These are phyloP conservation scores for Coniochaeta prunicola DNA, from an alignment of 2,329 filamentous ascomycete genomes.

Conservation along the genomic window DNA sequence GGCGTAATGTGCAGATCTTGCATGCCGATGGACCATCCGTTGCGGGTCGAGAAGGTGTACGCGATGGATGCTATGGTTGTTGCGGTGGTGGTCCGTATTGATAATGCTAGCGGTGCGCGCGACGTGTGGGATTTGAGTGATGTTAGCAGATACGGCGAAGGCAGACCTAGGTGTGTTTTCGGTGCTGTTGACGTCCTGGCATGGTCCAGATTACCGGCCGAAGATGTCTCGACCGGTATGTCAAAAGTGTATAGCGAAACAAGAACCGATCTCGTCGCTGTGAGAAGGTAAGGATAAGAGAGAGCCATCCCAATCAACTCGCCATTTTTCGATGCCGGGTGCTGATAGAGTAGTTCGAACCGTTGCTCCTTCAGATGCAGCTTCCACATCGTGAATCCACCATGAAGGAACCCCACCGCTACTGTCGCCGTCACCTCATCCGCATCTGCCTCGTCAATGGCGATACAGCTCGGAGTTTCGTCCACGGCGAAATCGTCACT, in stretches of 20 bases:
- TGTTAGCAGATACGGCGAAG: conserved; percentile 55
- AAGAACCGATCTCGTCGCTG: conserved; percentile 66
- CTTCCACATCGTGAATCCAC: conserved; percentile 63
- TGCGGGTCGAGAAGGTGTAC: conserved; percentile 71
- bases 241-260: conserved; percentile 70
- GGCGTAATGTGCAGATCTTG: conserved; percentile 69
- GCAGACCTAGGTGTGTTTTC: conserved; percentile 8
- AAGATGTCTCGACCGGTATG: conserved; percentile 11
- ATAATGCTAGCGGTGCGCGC: conserved; percentile 72
- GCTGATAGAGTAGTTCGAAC: conserved; percentile 47
- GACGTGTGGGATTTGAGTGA: conserved; percentile 77
- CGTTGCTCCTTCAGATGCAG: conserved; percentile 37
- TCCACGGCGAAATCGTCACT: conserved; percentile 6
- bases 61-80: conserved; percentile 76
- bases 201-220: not conserved
- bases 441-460: conserved; percentile 49
- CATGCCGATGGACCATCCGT: conserved; percentile 85
- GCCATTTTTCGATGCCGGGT: conserved; percentile 55
- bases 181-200: not conserved
- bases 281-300: conserved; percentile 68
- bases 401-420: conserved; percentile 63
- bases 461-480: conserved; percentile 52
- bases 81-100: conserved; percentile 59
- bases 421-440: conserved; percentile 46
- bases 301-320: conserved; percentile 65